Evolutionary conservation across 257 asterid species (phyloP), one percentile per base, ranked within the genome.

Genomic region (Fraxinus anomala): DNA sequence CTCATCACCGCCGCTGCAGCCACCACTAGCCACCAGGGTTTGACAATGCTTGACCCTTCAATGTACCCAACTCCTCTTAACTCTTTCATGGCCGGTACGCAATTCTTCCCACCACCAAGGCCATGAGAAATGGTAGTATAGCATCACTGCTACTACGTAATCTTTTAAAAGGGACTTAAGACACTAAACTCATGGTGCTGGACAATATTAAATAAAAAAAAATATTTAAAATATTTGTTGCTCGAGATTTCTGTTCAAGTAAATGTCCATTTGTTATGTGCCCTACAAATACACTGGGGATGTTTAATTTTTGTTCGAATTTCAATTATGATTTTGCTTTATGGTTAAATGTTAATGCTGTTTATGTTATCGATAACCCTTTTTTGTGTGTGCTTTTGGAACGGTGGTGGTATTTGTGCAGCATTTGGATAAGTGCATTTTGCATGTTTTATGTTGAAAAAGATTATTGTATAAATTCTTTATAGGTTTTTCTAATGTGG

Each of bases 11-110:
- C 83, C 1, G 69, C 80, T 1, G 56, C 84, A 0, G 66, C 85
- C 34, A 42, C 83, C 33, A 72, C 81, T 0, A 51, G 78, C 72
- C 79, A 82, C 83, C 70, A 78, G 12, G 82, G 61, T 30, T 71
- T 79, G 2, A n/a, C 89, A 23, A 80, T 89, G 89, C 85, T 83
- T 7, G 97, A 90, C 82, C 94, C 90, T 33, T 85, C 96, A 4
- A 73, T 86, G 23, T 92, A 89, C 70, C 89, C 94, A 2, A 69
- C 89, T 66, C 97, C 90, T 4, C 76, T 88, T 9, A 86, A 76
- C 70, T 84, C 89, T 61, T 92, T 87, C 85, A 77, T 90, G 96
- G 89, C 97, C 30, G 96, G 92, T 88, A 94, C 97, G 88, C 98
- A 92, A 83, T 94, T 88, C 91, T 92, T 94, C 82, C 87, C 87